These are phyloP conservation scores for Halteria grandinella DNA, from an alignment of 73 alveolate genomes.

Conservation along the genomic window DNA sequence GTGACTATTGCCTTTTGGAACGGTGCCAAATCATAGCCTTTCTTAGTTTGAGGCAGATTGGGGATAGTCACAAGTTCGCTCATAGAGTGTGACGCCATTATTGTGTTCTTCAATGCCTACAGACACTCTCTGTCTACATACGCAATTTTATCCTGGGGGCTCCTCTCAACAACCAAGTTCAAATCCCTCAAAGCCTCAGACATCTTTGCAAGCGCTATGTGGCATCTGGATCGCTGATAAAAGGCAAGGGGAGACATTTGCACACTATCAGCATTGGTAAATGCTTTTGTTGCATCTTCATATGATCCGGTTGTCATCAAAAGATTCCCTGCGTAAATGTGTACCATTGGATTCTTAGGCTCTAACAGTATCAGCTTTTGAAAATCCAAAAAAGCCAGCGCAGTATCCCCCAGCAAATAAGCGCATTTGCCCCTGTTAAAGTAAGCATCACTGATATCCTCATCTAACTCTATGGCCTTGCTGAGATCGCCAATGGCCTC, in stretches of 20 bases:
- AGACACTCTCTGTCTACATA: constrained; percentile 51
- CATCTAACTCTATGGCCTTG: constrained; percentile 65
- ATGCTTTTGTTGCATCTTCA: constrained; percentile 66
- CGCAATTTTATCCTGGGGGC: constrained; percentile 54
- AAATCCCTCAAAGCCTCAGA: constrained; percentile 38
- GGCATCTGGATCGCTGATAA: constrained; percentile 56
- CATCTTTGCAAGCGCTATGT: constrained; percentile 44
- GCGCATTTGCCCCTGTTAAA: constrained; percentile 71
- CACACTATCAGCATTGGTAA: constrained; percentile 58
- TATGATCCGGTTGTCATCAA: constrained; percentile 62
- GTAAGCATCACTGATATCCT: constrained; percentile 56
- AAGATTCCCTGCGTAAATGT: constrained; percentile 55
- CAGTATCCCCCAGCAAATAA: constrained; percentile 62
- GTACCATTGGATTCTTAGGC: constrained; percentile 63
- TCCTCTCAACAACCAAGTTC: constrained; percentile 26
- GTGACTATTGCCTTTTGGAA: constrained; percentile 30
- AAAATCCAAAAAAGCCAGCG: constrained; percentile 64
- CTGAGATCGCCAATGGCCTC: constrained; percentile 62
- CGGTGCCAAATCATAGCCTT: constrained; percentile 13
- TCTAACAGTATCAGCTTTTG: constrained; percentile 56
- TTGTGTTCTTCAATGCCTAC: constrained; percentile 11
- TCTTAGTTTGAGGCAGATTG: not conserved
- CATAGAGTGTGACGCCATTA: not conserved
- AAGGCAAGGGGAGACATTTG: constrained; percentile 43
- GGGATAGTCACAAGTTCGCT: too few relatives aligned